Evolutionary conservation across 2,329 filamentous ascomycete genomes (phyloP).

Genomic region (Aspergillus clavatus): DNA sequence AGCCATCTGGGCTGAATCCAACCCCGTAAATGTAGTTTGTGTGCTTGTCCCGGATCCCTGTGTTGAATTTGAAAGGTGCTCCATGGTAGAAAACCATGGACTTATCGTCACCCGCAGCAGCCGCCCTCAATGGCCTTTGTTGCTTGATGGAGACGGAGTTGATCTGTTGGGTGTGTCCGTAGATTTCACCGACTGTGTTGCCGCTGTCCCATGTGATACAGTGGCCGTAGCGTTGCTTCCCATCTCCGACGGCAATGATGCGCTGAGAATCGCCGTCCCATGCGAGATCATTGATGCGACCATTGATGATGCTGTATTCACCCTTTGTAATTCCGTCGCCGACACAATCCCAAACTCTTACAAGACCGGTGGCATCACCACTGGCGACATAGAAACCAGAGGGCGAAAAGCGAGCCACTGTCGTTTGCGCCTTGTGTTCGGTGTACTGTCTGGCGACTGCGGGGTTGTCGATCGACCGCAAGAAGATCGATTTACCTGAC

Average conservation of each 20-base stretch:
- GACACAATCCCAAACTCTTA: slow-evolving; percentile 86
- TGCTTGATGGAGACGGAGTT: slow-evolving; percentile 87
- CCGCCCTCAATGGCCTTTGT: slow-evolving; percentile 84
- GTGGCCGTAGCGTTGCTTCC: slow-evolving; percentile 86
- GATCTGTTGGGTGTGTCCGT: slow-evolving; percentile 83
- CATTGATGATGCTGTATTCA: slow-evolving; percentile 91
- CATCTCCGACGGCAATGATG: slow-evolving; percentile 92
- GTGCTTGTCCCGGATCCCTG: slow-evolving; percentile 72
- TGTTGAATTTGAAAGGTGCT: slow-evolving; percentile 91
- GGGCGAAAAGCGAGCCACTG: slow-evolving; percentile 88
- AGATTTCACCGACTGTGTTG: slow-evolving; percentile 92
- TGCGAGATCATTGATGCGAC: slow-evolving; percentile 90
- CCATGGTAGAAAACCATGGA: slow-evolving; percentile 90
- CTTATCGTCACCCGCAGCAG: slow-evolving; percentile 85
- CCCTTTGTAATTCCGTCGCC: slow-evolving; percentile 86
- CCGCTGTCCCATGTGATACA: slow-evolving; percentile 94
- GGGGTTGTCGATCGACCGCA: slow-evolving; percentile 89
- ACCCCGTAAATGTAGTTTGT: slow-evolving; percentile 84
- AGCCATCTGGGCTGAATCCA: slow-evolving; percentile 85
- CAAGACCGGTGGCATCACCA: slow-evolving; percentile 76
- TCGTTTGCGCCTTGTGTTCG: slow-evolving; percentile 81
- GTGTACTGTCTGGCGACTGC: slow-evolving; percentile 83
- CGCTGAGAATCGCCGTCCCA: slow-evolving; percentile 98
- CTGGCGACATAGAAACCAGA: slow-evolving; percentile 93
- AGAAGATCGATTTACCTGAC: slow-evolving; percentile 95